A percentile compares a stretch with the other conserved stretches of the same genome.
Evolutionary conservation across 768 basidiomycete species (phyloP).

Genomic region (Hypholoma fasciculare): DNA sequence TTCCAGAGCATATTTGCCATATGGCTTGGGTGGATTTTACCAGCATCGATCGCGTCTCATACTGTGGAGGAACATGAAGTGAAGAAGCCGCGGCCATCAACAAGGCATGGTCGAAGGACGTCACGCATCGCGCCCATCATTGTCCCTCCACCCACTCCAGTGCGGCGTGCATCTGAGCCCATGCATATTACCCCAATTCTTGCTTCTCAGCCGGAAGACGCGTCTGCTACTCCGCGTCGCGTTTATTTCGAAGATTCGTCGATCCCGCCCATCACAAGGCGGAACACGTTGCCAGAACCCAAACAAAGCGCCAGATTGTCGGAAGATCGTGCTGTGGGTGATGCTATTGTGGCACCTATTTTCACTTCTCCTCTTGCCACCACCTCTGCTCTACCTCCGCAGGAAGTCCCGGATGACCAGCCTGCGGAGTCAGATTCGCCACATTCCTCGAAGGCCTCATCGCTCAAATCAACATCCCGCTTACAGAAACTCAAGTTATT

Average conservation of each 20-base stretch:
- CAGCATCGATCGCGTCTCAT: constrained; percentile 15
- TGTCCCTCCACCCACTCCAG: constrained; percentile 9
- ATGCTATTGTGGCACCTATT: background rate
- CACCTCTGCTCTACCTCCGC: constrained; percentile 7
- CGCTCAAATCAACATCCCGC: constrained; percentile 18
- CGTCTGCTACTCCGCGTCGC: constrained; percentile 16
- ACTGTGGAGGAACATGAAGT: constrained; percentile 14
- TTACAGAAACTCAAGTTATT: constrained; percentile 25
- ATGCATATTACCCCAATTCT: constrained; percentile 22
- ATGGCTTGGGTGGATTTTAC: constrained; percentile 42
- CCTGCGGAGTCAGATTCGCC: constrained; percentile 22
- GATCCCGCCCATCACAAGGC: constrained; percentile 14
- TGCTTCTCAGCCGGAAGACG: constrained; percentile 15
- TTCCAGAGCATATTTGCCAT: constrained; percentile 44
- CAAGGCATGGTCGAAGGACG: constrained; percentile 13
- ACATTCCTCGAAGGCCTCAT: constrained; percentile 22
- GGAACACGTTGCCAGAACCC: constrained; percentile 21
- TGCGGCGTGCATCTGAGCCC: constrained; percentile 22
- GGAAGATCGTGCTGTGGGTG: background rate
- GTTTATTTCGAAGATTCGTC: constrained; percentile 32
- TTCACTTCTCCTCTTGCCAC: constrained; percentile 17
- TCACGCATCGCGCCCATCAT: constrained; percentile 1
- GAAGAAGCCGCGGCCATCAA: constrained; percentile 11
- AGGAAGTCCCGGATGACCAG: constrained; percentile 11
- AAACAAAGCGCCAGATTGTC: background rate